Evolutionary conservation across 306 rosid species (phyloP).

Genomic region (Lupinus albus): DNA sequence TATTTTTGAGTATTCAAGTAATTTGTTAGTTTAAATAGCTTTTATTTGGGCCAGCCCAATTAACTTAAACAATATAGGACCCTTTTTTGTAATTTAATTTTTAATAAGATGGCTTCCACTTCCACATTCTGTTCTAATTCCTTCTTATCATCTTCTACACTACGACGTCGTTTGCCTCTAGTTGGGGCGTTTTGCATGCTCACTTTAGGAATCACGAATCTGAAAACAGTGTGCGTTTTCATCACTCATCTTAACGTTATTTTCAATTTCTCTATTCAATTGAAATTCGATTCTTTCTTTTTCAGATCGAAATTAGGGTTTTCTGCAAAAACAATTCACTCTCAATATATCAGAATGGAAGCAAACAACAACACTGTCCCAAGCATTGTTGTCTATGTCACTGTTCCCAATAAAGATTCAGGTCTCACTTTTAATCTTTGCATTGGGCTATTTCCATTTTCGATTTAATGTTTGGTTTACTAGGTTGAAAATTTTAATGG

Average conservation of each 20-base stretch:
- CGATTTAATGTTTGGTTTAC: too few species aligned
- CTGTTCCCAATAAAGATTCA: conserved; percentile 87
- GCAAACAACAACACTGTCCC: conserved; percentile 66
- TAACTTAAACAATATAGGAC: too few species aligned
- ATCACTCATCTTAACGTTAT: conserved; percentile 62
- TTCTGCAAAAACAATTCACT: conserved; percentile 37
- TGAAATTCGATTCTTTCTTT: conserved; percentile 12
- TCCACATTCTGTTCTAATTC: conserved; percentile 42
- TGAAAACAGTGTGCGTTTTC: conserved; percentile 60
- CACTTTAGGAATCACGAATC: conserved; percentile 67
- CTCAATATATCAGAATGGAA: conserved; percentile 57
- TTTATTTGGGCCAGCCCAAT: too few species aligned
- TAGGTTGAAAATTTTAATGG: too few species aligned
- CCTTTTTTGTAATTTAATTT: too few species aligned
- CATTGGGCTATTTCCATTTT: not conserved
- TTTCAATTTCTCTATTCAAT: not conserved
- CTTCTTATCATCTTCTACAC: conserved; percentile 39
- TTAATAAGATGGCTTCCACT: conserved; percentile 54
- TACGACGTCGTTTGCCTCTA: conserved; percentile 81
- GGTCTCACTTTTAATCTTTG: not conserved
- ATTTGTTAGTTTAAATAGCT: too few species aligned
- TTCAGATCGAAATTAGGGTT: conserved; percentile 64
- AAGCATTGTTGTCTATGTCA: conserved; percentile 89
- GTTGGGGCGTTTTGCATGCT: conserved; percentile 79
- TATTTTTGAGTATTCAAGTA: too few species aligned